phyloP scores from a whole-genome alignment of 2,329 filamentous ascomycete species.

The Diaporthe sp. region DNA sequence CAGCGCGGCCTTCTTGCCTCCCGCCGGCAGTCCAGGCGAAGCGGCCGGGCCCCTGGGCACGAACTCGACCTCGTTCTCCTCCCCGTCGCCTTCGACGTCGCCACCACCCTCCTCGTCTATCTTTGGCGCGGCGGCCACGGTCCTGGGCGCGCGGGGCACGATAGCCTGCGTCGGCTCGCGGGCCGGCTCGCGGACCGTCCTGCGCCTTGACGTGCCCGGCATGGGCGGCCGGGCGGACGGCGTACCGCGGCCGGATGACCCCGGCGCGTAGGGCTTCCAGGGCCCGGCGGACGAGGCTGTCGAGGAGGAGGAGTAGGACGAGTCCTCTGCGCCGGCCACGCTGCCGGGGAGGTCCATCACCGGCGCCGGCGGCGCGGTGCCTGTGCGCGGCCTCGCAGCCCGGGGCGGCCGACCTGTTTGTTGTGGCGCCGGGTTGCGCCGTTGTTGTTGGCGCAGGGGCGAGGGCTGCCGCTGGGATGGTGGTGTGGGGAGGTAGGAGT shows the following conservation, averaged over 20 bases:
- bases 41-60: slow-evolving; percentile 12
- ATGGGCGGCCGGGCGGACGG: not conserved
- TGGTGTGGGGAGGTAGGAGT: slow-evolving; percentile 32
- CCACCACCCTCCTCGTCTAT: slow-evolving; percentile 16
- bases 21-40: slow-evolving; percentile 22
- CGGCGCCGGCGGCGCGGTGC: slow-evolving; percentile 6
- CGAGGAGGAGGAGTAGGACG: slow-evolving; percentile 2
- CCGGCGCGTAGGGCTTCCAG: not conserved
- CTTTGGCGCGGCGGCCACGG: slow-evolving; percentile 12
- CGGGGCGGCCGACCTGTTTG: not conserved
- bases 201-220: not conserved
- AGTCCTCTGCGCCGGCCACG: not conserved
- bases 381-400: slow-evolving; percentile 10
- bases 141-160: slow-evolving; percentile 25
- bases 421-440: slow-evolving; percentile 13
- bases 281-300: slow-evolving; percentile 27
- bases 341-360: not conserved
- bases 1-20: slow-evolving; percentile 40
- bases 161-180: slow-evolving; percentile 27
- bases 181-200: slow-evolving; percentile 22
- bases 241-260: slow-evolving; percentile 4
- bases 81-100: slow-evolving; percentile 11
- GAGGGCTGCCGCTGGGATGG: slow-evolving; percentile 13
- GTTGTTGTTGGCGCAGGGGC: slow-evolving; percentile 18
- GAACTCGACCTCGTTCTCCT: slow-evolving; percentile 1